Evolutionary conservation across 1,139 yeast genomes (phyloP).

Genomic region (Yamadazyma kanchanaburiensis): DNA sequence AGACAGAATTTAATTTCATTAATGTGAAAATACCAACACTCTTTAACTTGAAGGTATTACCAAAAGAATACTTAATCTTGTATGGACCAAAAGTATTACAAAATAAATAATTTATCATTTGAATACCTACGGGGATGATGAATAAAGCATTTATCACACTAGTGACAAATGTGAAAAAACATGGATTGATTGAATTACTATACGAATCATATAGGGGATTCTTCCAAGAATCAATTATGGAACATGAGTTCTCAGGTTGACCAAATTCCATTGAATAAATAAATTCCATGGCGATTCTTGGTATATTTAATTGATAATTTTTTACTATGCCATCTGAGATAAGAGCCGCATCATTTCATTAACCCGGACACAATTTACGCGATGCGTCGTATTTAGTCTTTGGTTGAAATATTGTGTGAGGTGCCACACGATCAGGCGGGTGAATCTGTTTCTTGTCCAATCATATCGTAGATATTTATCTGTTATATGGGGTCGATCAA

Average conservation of each 20-base stretch:
- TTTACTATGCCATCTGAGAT: no score
- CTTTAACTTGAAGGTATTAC: slow-evolving; percentile 20
- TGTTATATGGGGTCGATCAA: no score
- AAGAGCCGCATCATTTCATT: no score
- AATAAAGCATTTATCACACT: slow-evolving; percentile 5
- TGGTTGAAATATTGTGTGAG: no score
- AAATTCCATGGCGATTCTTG: no score
- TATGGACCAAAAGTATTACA: slow-evolving; percentile 24
- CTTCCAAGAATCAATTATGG: slow-evolving; percentile 10
- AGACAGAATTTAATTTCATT: slow-evolving; percentile 20
- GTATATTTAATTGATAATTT: no score
- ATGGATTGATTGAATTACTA: slow-evolving; percentile 30
- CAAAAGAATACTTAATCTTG: slow-evolving; percentile 27
- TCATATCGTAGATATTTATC: no score
- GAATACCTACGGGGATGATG: slow-evolving; percentile 11
- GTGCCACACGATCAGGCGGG: no score
- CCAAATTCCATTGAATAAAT: no score
- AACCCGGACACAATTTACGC: no score
- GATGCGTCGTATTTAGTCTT: no score
- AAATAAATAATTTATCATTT: slow-evolving; percentile 15
- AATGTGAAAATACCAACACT: slow-evolving; percentile 28
- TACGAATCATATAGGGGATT: slow-evolving; percentile 21
- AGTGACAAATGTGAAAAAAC: slow-evolving; percentile 24
- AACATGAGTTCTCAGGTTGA: slow-evolving; percentile 2
- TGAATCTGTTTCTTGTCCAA: no score